phyloP scores from a whole-genome alignment of 805 yeast genomes.

The Kluyveromyces lactis region DNA sequence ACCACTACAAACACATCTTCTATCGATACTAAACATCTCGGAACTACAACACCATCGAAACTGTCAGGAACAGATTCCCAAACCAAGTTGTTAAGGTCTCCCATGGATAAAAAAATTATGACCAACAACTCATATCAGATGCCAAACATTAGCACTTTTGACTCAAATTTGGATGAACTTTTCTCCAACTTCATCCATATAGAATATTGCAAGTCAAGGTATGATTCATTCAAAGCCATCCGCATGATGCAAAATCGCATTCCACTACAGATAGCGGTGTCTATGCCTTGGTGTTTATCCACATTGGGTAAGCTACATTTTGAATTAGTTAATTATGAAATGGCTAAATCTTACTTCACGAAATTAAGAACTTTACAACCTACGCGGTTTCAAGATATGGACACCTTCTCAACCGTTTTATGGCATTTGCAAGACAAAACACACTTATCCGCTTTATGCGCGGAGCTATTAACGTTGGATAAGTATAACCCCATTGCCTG shows the following conservation, averaged over 20 bases:
- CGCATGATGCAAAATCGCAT: slow-evolving; percentile 48
- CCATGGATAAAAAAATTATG: background rate
- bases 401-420: slow-evolving; percentile 75
- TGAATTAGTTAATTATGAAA: slow-evolving; percentile 79
- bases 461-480: slow-evolving; percentile 64
- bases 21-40: background rate
- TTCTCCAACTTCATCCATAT: slow-evolving; percentile 7
- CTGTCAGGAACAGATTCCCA: slow-evolving; percentile 8
- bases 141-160: background rate
- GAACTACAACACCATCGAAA: slow-evolving; percentile 1
- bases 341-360: slow-evolving; percentile 56
- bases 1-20: background rate
- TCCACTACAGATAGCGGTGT: slow-evolving; percentile 48
- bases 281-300: slow-evolving; percentile 78
- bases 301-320: slow-evolving; percentile 75
- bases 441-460: slow-evolving; percentile 72
- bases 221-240: slow-evolving; percentile 76
- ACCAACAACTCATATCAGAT: background rate
- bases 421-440: slow-evolving; percentile 88
- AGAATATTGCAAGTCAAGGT: slow-evolving; percentile 36
- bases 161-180: slow-evolving; percentile 6
- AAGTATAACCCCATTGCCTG: slow-evolving; percentile 73
- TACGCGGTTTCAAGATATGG: slow-evolving; percentile 82
- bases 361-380: slow-evolving; percentile 62
- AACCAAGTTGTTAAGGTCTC: background rate